Conservation (phyloP, 1,284 basidiomycete genomes). For the Mycosarcoma maydis region DNA sequence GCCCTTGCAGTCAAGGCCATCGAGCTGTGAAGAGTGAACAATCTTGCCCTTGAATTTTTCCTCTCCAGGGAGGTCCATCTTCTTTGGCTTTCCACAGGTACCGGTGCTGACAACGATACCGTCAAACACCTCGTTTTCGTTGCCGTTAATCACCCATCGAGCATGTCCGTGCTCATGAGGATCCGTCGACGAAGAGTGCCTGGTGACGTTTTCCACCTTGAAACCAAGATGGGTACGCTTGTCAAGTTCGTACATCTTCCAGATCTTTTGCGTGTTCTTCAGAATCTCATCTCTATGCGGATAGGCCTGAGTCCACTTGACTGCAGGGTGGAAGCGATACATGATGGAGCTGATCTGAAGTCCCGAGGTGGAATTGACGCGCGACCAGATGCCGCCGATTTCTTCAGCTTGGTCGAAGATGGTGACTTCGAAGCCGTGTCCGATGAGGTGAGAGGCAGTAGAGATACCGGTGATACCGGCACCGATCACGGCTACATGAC, state of each 20-base stretch:
- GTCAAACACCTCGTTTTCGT: slow-evolving; percentile 71
- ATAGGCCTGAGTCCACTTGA: slow-evolving; percentile 67
- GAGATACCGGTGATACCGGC: slow-evolving; percentile 67
- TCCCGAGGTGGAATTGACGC: slow-evolving; percentile 74
- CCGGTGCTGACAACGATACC: slow-evolving; percentile 73
- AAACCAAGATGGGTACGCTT: slow-evolving; percentile 71
- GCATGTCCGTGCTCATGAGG: slow-evolving; percentile 67
- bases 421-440: slow-evolving; percentile 65
- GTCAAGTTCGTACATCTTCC: slow-evolving; percentile 73
- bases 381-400: slow-evolving; percentile 73
- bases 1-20: slow-evolving; percentile 68
- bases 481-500: slow-evolving; percentile 66
- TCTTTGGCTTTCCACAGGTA: slow-evolving; percentile 73
- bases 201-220: slow-evolving; percentile 57
- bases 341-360: slow-evolving; percentile 74
- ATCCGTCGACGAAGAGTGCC: slow-evolving; percentile 63
- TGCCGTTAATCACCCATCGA: slow-evolving; percentile 71
- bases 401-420: slow-evolving; percentile 64
- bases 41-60: slow-evolving; percentile 70
- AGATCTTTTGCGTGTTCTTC: slow-evolving; percentile 71
- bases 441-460: slow-evolving; percentile 65
- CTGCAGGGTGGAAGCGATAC: slow-evolving; percentile 62
- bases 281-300: slow-evolving; percentile 74
- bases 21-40: slow-evolving; percentile 73
- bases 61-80: slow-evolving; percentile 71